Evolutionary conservation across 2,329 filamentous ascomycete species (phyloP), one percentile per base, ranked within the genome.

Genomic region (Catunica adiposa): DNA sequence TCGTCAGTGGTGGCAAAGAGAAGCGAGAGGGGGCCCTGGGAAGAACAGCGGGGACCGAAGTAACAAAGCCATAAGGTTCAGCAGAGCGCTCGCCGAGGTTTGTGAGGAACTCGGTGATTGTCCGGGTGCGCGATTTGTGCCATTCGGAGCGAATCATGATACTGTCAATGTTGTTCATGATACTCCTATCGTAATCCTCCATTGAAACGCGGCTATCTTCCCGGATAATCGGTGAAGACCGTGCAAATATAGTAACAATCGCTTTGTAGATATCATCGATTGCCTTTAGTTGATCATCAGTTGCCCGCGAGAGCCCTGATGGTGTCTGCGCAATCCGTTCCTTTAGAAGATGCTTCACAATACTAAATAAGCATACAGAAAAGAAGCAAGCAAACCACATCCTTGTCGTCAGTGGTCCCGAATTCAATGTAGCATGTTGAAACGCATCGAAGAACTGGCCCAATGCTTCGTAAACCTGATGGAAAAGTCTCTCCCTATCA

Each of bases 351-450:
- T 75, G 75, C 51, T 73, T 71, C 20, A 74, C 70, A 26, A 76
- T 68, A 62, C 76, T 79, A 61, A 80, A 78, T n/a, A 80, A 73
- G 63, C 77, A 79, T 17, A 80, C 64, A 11, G 77, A 73, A 52
- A 76, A 67, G 58, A 79, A 77, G 3, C 72, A 63, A 1, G 77
- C 73, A 15, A 78, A 63, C 71, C 75, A 78, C 55, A 68, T 68
- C 60, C 69, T 70, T 7, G 70, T 66, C 23, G 68, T 68, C 22
- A 70, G 63, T 3, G 66, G 64, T n/a, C 65, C 64, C 31, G 65
- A 66, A 23, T 68, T 66, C 56, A 71, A 63, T 1, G 71, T 69
- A 17, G 67, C 68, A 3, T 65, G 66, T 59, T 80, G 77, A 54
- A 80, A 73, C 0, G 73, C 71, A 59, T 74, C 71, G 22, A 80